These are phyloP conservation scores for Ceratocystis harringtonii DNA, from an alignment of 2,329 filamentous ascomycete species.

Conservation along the genomic window DNA sequence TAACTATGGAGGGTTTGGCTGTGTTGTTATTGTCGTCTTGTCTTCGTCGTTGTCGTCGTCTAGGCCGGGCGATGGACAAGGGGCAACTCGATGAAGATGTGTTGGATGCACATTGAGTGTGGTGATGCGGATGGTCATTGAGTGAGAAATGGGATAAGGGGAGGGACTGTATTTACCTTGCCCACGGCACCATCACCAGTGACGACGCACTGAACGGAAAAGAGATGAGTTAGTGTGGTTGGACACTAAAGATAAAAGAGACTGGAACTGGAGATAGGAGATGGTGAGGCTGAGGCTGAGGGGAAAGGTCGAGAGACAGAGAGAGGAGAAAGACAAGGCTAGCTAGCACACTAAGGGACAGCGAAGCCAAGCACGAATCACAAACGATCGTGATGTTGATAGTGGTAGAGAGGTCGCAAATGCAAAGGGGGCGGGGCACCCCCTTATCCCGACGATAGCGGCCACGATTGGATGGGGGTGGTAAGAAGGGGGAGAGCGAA, in stretches of 20 bases:
- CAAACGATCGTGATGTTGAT: too few relatives aligned
- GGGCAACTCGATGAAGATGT: too few relatives aligned
- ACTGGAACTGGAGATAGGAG: constrained; percentile 3
- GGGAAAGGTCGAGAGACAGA: background rate
- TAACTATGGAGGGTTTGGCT: background rate
- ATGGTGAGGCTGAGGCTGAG: background rate
- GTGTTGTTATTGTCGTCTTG: background rate
- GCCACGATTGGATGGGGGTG: too few relatives aligned
- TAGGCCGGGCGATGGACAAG: background rate
- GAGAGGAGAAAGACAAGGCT: too few relatives aligned
- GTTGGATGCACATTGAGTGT: too few relatives aligned
- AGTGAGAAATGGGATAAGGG: constrained; percentile 9
- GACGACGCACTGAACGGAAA: constrained; percentile 65
- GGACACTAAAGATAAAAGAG: constrained; percentile 17
- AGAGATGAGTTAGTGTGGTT: constrained; percentile 24
- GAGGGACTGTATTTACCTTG: constrained; percentile 50
- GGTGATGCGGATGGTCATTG: too few relatives aligned
- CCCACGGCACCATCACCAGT: constrained; percentile 98
- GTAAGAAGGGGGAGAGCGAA: constrained; percentile 8
- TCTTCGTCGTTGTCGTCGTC: background rate
- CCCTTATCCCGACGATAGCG: too few relatives aligned
- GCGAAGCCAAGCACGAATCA: too few relatives aligned
- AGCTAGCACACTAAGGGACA: too few relatives aligned
- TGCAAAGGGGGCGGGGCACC: too few relatives aligned
- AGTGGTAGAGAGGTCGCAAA: too few relatives aligned